Evolutionary conservation across 306 rosid species (phyloP).

Genomic region (Quillaja saponaria): DNA sequence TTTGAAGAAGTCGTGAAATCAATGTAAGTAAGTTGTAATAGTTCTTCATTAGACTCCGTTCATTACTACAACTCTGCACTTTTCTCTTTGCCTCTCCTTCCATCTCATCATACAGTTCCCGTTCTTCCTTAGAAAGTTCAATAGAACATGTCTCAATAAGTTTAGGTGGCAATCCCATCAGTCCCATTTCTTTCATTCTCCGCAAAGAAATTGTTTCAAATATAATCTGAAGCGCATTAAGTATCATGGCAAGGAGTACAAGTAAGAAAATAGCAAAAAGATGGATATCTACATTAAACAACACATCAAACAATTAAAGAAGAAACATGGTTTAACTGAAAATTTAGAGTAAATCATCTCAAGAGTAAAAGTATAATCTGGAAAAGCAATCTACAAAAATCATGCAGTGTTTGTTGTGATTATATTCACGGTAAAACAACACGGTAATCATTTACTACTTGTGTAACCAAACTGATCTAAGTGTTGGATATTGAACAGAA

Average conservation of each 20-base stretch:
- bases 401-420: no score
- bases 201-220: conserved; percentile 77
- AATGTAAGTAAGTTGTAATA: conserved; percentile 57
- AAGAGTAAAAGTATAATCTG: background rate
- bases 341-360: background rate
- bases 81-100: conserved; percentile 45
- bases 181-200: conserved; percentile 64
- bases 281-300: background rate
- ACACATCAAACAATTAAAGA: background rate
- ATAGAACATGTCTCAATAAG: conserved; percentile 56
- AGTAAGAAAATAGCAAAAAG: conserved; percentile 7
- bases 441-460: no score
- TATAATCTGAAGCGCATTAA: conserved; percentile 47
- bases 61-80: conserved; percentile 27
- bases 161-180: conserved; percentile 70
- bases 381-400: background rate
- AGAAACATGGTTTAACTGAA: background rate
- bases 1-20: conserved; percentile 75
- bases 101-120: conserved; percentile 60
- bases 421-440: no score
- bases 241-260: background rate
- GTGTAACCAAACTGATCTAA: no score
- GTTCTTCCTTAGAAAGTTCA: conserved; percentile 71
- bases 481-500: no score
- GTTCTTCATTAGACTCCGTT: conserved; percentile 31